Conservation (phyloP, 2,329 filamentous ascomycete species). For the Apiospora pterosperma region DNA sequence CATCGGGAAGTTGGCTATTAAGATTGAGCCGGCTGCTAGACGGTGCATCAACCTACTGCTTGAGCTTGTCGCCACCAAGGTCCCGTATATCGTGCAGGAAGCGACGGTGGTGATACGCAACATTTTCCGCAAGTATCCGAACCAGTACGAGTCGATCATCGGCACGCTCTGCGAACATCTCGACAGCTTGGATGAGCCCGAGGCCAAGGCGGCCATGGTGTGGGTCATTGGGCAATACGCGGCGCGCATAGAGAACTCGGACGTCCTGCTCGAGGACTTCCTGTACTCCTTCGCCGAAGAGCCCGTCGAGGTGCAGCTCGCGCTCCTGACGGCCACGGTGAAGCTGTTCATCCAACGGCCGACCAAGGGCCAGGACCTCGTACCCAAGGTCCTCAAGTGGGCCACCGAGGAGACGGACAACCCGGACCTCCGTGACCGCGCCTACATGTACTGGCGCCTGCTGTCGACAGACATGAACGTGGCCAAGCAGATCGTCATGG, state of each 20-base stretch:
- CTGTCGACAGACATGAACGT: conserved; percentile 86
- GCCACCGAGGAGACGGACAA: conserved; percentile 99
- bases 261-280: conserved; percentile 91
- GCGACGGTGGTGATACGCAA: conserved; percentile 98
- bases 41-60: conserved; percentile 90
- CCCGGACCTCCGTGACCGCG: conserved; percentile 89
- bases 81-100: conserved; percentile 98
- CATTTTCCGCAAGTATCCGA: conserved; percentile 98
- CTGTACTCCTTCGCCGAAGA: conserved; percentile 92
- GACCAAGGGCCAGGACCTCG: conserved; percentile 88
- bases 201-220: conserved; percentile 97
- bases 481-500: conserved; percentile 90
- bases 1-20: conserved; percentile 97
- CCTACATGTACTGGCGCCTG: conserved; percentile 99
- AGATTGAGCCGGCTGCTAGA: conserved; percentile 90
- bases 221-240: conserved; percentile 99
- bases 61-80: conserved; percentile 93
- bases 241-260: conserved; percentile 94
- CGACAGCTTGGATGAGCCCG: conserved; percentile 93
- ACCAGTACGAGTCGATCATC: conserved; percentile 98
- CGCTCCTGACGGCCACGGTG: conserved; percentile 90
- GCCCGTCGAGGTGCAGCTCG: conserved; percentile 91
- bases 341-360: conserved; percentile 97
- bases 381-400: conserved; percentile 95
- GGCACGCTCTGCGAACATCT: conserved; percentile 92